Base-by-base conservation (phyloP, 495 filamentous ascomycete species). In the Sordaria brevicollis region DNA sequence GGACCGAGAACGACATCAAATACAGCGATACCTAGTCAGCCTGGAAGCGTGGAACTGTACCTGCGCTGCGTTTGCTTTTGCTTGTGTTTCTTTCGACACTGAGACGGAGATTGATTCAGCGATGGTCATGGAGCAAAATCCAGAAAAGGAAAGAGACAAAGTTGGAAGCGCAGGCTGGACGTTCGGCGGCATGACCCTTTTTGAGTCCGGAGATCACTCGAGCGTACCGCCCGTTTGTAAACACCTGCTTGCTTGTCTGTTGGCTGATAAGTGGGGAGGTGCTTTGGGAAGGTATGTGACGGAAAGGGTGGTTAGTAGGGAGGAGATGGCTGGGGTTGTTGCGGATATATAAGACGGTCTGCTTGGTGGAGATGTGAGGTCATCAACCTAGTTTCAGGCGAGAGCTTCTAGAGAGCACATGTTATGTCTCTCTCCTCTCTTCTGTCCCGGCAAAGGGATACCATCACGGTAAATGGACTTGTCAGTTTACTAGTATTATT, bases 31-130 rank as follows among this genome's bases (percentile, higher is more conserved):
- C 79, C 85, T 91, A 73, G 91, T 96, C 31, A 85, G 88, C 8
- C 81, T 91, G 7, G 69, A 75, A 3, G 89, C 92, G n/a, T 97
- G 94, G 94, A 93, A 92, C 76, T 97, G 94, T 77, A 91, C 87
- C 10, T 97, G 94, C 83, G 89, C 92, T 2, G 89, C 88, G 4
- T 97, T 96, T 76, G 85, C 90, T 0, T 90, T 94, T 70, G 81
- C 87, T 35, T 85, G 87, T 41, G 92, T 92, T 70, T 86, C 86
- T 29, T 74, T 80, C 65, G 31, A 66, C 68, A 66, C 13, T 15
- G 29, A 31, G 39, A 66, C 11, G 65, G 34, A n/a, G 69, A 34
- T 11, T 15, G 15, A 10, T 10, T 21, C 19, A 19, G 10, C 1
- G 43, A 35, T n/a, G n/a, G n/a, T n/a, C n/a, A n/a, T n/a, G 62